Evolutionary conservation across 2,329 filamentous ascomycete genomes (phyloP), one percentile per base, ranked within the genome.

Genomic region (Myrmaecium sp.): DNA sequence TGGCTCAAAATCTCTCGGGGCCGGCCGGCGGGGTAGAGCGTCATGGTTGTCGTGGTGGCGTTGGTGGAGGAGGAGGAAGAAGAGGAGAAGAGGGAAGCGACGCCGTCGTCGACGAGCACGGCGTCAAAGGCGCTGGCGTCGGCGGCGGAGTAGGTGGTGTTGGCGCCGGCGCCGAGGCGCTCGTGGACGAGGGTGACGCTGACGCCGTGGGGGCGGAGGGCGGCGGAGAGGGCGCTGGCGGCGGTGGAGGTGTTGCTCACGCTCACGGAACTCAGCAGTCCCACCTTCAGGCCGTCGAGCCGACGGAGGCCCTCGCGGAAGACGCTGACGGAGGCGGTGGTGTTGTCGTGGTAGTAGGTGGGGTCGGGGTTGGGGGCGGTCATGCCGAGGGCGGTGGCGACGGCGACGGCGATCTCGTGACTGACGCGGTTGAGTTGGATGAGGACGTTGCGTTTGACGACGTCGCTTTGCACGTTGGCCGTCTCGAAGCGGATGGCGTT

Each of bases 401-500:
- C 74, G 8, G 74, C 69, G 2, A 50, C 54, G 3, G 76, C 74
- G 6, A 82, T 49, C 37, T 78, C 69, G 43, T 81, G 64, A 45
- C 62, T 67, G 39, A 81, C 57, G 23, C 60, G 62, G 57, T 81
- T 82, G 7, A 82, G 61, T 42, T 81, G 74, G 10, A 55, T 53
- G 21, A 82, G 57, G 2, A 77, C 68, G 35, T 78, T 79, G 36
- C 64, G 49, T 49, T 70, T 70, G 10, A 81, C 67, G 2, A 59
- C 41, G 0, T 49, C 36, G 21, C 66, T 71, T 37, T 58, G 53
- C 17, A 81, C 39, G 9, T 75, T 63, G 13, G 68, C 62, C 0
- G 62, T 64, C 52, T 82, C 76, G 46, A 81, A 80, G 15, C 75
- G 70, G 29, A 81, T 69, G 0, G 73, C 74, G 44, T 81, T 74